Evolutionary conservation across 345 rosid species (phyloP), one percentile per base, ranked within the genome.

Genomic region (Eucalyptus erythrocorys): DNA sequence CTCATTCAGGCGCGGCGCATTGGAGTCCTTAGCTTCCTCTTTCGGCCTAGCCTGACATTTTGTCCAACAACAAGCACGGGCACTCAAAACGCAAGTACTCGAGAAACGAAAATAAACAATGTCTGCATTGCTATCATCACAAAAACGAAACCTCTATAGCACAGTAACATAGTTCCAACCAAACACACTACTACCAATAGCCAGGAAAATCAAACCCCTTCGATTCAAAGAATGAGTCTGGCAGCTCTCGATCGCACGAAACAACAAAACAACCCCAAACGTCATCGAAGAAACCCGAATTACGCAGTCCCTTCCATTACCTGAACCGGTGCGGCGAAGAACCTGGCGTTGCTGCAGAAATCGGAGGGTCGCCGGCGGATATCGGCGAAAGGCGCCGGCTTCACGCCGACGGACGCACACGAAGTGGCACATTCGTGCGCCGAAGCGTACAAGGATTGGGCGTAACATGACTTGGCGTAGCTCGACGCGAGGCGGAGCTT

Each of bases 261-360:
- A 76, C 47, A 76, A 37, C 27, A 76, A 76, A 76, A 76, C 5
- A 19, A 40, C 42, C 82, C 45, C 27, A 76, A 76, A 22, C 24
- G 15, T 76, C 45, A 37, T 76, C 27, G 47, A 76, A 76, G 45
- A 37, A 76, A 37, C 82, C 82, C 13, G 82, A 37, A 76, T 76
- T 76, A 24, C 34, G 37, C 9, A n/a, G 48, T 19, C 48, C 24
- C 66, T n/a, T 3, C 61, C 43, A 40, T 21, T 88, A 94, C 94
- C 97, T 92, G 93, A 89, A 89, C 71, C 22, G 94, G 91, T 34
- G 92, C 91, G 85, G 95, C 94, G 76, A 91, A 95, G 89, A 88
- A 93, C 89, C 97, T 94, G 79, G 84, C 92, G 89, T 88, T 92
- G 66, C 43, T 50, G 90, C 87, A 88, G 84, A 91, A 91, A 80